Percentiles rank a stretch among this genome's conserved stretches.
phyloP scores from a whole-genome alignment of 176 grass and related monocot genomes.

The Calamus simplicifolius region DNA sequence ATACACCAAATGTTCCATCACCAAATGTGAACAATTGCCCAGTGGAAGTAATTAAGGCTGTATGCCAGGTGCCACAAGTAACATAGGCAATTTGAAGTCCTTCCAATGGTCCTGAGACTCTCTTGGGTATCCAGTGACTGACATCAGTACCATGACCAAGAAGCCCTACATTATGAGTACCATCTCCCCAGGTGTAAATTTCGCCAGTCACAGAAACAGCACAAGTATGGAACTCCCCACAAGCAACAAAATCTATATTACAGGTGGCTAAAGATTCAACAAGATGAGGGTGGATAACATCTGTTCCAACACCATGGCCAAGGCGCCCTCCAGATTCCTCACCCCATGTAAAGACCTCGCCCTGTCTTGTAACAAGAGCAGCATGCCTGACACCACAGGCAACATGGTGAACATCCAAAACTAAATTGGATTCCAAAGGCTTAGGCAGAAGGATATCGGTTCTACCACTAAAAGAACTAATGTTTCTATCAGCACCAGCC shows the following conservation, averaged over 20 bases:
- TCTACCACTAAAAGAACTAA: slow-evolving; percentile 32
- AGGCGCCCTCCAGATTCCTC: slow-evolving; percentile 84
- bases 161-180: slow-evolving; percentile 77
- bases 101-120: slow-evolving; percentile 70
- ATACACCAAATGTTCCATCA: slow-evolving; percentile 93
- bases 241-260: slow-evolving; percentile 58
- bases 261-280: slow-evolving; percentile 50
- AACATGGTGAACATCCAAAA: slow-evolving; percentile 72
- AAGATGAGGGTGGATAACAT: slow-evolving; percentile 44
- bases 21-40: slow-evolving; percentile 91
- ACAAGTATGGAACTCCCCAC: slow-evolving; percentile 97
- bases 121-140: slow-evolving; percentile 98
- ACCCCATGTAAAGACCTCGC: slow-evolving; percentile 95
- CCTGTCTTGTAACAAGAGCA: slow-evolving; percentile 78
- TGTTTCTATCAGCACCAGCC: slow-evolving; percentile 28
- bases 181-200: slow-evolving; percentile 94
- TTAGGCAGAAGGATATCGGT: slow-evolving; percentile 75
- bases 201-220: slow-evolving; percentile 72
- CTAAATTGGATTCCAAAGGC: slow-evolving; percentile 74
- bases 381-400: slow-evolving; percentile 82
- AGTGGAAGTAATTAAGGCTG: slow-evolving; percentile 68
- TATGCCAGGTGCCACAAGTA: slow-evolving; percentile 97
- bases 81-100: slow-evolving; percentile 64
- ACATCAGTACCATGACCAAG: slow-evolving; percentile 73
- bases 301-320: slow-evolving; percentile 71